Conservation (phyloP, 768 basidiomycete genomes). For the Boletus rubescentipes region DNA sequence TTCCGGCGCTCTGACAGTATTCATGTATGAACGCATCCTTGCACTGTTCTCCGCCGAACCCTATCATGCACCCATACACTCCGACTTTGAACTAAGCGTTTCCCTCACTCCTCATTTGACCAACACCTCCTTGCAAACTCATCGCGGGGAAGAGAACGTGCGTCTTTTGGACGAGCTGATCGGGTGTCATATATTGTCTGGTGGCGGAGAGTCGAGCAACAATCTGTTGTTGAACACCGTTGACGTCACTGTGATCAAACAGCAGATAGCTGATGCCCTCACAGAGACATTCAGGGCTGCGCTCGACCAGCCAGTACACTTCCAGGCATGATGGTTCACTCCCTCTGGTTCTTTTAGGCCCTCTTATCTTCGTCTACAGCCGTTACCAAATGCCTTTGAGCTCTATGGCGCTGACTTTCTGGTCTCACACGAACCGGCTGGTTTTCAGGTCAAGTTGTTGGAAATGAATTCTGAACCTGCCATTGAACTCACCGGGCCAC, state of each 20-base stretch:
- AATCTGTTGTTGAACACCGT: constrained; percentile 13
- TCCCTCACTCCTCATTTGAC: constrained; percentile 76
- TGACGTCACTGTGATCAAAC: constrained; percentile 53
- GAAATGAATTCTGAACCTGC: constrained; percentile 97
- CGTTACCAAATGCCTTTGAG: constrained; percentile 90
- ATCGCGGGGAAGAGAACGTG: constrained; percentile 67
- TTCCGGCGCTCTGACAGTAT: constrained; percentile 74
- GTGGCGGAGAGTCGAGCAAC: constrained; percentile 22
- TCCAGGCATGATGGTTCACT: constrained; percentile 55
- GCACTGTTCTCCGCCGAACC: constrained; percentile 83
- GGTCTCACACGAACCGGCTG: constrained; percentile 46
- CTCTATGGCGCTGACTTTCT: constrained; percentile 94
- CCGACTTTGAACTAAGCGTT: constrained; percentile 24
- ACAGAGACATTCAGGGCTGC: constrained; percentile 87
- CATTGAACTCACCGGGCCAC: constrained; percentile 86
- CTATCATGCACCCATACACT: constrained; percentile 50
- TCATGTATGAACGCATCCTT: constrained; percentile 78
- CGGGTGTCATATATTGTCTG: constrained; percentile 55
- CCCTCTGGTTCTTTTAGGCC: not conserved
- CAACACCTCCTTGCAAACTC: constrained; percentile 84
- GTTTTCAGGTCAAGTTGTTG: constrained; percentile 68
- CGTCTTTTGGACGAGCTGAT: constrained; percentile 78
- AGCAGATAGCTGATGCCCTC: constrained; percentile 63
- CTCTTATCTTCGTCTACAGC: constrained; percentile 40
- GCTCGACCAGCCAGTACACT: constrained; percentile 75